phyloP scores from a whole-genome alignment of 129 eudicot genomes.

The Artemisia tridentata region DNA sequence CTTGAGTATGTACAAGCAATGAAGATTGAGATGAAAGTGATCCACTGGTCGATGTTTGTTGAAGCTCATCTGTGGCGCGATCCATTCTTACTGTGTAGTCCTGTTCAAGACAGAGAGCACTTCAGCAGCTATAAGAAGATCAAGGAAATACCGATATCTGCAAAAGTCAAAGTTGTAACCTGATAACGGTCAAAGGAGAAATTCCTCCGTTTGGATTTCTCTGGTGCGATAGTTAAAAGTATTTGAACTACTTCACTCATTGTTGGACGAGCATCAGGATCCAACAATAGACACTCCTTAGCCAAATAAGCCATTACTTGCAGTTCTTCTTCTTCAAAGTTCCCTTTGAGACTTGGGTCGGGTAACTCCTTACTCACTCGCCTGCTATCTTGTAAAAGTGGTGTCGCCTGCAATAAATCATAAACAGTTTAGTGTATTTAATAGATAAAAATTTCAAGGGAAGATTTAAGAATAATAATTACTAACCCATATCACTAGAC shows the following conservation, averaged over 20 bases:
- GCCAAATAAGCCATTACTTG: slow-evolving; percentile 92
- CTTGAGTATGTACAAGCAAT: slow-evolving; percentile 29
- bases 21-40: slow-evolving; percentile 42
- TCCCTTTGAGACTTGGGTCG: slow-evolving; percentile 69
- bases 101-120: slow-evolving; percentile 7
- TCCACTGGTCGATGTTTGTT: slow-evolving; percentile 40
- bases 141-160: background rate
- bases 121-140: background rate
- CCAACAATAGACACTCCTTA: slow-evolving; percentile 87
- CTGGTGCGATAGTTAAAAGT: slow-evolving; percentile 72
- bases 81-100: slow-evolving; percentile 38
- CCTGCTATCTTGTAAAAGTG: slow-evolving; percentile 72
- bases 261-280: slow-evolving; percentile 91
- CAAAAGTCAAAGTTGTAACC: slow-evolving; percentile 34
- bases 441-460: background rate
- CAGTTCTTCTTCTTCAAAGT: slow-evolving; percentile 76
- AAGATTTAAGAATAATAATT: background rate
- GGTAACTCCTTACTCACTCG: slow-evolving; percentile 71
- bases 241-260: slow-evolving; percentile 97
- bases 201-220: slow-evolving; percentile 58
- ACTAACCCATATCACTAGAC: slow-evolving; percentile 93
- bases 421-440: background rate
- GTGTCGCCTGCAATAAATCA: slow-evolving; percentile 59
- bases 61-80: slow-evolving; percentile 45
- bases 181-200: slow-evolving; percentile 47